phyloP scores from a whole-genome alignment of 192 early-diverging fungal genomes.

The Funneliformis geosporum region DNA sequence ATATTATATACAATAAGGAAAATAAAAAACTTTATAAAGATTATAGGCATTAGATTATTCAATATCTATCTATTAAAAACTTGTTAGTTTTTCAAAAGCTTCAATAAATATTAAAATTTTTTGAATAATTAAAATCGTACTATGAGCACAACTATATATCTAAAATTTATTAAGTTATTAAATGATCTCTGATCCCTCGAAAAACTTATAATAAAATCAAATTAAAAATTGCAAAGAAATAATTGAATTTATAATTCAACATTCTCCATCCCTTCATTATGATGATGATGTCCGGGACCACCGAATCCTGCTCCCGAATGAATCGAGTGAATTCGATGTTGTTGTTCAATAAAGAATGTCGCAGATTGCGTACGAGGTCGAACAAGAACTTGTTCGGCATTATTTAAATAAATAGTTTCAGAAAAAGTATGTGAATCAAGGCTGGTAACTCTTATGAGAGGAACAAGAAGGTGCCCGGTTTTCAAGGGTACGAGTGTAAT shows the following conservation, averaged over 20 bases:
- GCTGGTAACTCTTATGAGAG: slow-evolving; percentile 48
- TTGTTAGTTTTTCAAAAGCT: too few relatives aligned
- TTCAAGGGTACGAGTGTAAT: slow-evolving; percentile 60
- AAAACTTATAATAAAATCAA: too few relatives aligned
- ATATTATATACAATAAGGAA: too few relatives aligned
- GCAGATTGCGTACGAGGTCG: slow-evolving; percentile 57
- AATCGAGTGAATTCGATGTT: slow-evolving; percentile 47
- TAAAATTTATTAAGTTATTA: too few relatives aligned
- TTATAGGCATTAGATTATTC: too few relatives aligned
- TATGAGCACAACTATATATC: too few relatives aligned
- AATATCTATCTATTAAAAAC: too few relatives aligned
- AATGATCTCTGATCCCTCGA: too few relatives aligned
- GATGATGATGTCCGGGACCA: not conserved
- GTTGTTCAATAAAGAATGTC: slow-evolving; percentile 63
- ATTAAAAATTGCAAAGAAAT: too few relatives aligned
- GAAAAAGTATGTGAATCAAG: slow-evolving; percentile 45
- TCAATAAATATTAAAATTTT: too few relatives aligned
- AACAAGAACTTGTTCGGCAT: slow-evolving; percentile 59
- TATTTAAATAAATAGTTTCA: slow-evolving; percentile 57
- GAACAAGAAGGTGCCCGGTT: slow-evolving; percentile 59
- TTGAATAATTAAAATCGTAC: too few relatives aligned
- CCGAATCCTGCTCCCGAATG: slow-evolving; percentile 10
- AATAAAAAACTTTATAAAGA: too few relatives aligned
- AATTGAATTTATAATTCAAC: not conserved
- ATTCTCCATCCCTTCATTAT: not conserved